Percentiles rank a stretch among this genome's conserved stretches.
phyloP scores from a whole-genome alignment of 371 early-diverging fungal genomes.

The Actinomucor elegans region DNA sequence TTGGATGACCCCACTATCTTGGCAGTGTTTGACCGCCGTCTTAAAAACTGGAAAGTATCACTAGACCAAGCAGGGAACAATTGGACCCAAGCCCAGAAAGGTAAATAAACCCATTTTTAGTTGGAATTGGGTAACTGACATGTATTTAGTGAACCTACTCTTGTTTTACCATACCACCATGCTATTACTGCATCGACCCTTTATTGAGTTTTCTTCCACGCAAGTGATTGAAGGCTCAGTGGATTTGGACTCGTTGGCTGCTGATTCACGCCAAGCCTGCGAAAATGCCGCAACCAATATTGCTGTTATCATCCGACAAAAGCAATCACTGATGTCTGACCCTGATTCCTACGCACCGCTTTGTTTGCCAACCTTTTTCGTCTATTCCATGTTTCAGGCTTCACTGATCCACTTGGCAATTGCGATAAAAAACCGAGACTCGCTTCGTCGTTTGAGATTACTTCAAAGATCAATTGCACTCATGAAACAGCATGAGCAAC shows the following conservation, averaged over 20 bases:
- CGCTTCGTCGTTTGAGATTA: conserved; percentile 6
- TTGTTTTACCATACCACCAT: conserved; percentile 55
- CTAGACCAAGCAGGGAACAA: conserved; percentile 22
- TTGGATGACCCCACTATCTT: conserved; percentile 46
- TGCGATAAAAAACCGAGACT: conserved; percentile 26
- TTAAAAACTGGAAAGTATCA: conserved; percentile 36
- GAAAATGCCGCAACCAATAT: conserved; percentile 33
- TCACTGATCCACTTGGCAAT: conserved; percentile 37
- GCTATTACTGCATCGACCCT: conserved; percentile 59
- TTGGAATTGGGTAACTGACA: conserved; percentile 8
- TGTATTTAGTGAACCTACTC: conserved; percentile 37
- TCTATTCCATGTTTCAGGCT: conserved; percentile 52
- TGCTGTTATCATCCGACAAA: conserved; percentile 26
- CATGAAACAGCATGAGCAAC: conserved; percentile 26
- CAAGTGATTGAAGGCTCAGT: conserved; percentile 3
- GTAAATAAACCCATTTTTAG: conserved; percentile 27
- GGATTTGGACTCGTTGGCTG: conserved; percentile 27
- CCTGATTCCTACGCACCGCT: conserved; percentile 28
- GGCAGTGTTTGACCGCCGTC: conserved; percentile 43
- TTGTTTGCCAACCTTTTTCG: conserved; percentile 42
- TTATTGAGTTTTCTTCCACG: conserved; percentile 28
- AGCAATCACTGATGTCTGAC: conserved; percentile 19
- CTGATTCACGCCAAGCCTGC: conserved; percentile 33
- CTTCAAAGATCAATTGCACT: conserved; percentile 27
- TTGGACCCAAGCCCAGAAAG: conserved; percentile 36